phyloP scores from a whole-genome alignment of 2,329 filamentous ascomycete genomes.

The Trichoderma sp. region DNA sequence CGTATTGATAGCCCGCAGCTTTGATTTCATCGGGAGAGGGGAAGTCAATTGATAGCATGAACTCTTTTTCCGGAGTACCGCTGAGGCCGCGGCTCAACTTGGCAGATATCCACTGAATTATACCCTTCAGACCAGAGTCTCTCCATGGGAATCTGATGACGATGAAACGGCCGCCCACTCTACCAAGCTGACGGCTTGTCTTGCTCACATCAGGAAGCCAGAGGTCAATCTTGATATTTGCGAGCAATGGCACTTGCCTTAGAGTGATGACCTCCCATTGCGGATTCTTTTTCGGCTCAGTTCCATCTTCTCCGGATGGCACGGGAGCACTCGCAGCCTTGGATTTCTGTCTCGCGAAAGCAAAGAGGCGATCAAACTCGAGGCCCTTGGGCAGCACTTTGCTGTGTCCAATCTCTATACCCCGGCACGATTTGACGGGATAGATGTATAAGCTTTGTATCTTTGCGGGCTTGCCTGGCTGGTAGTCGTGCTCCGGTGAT shows the following conservation, averaged over 20 bases:
- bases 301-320: constrained; percentile 43
- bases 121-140: constrained; percentile 50
- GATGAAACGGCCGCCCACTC: constrained; percentile 59
- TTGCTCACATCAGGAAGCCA: constrained; percentile 68
- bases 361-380: constrained; percentile 79
- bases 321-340: constrained; percentile 25
- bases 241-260: constrained; percentile 68
- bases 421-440: constrained; percentile 79
- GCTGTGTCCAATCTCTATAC: constrained; percentile 69
- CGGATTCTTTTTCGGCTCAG: neutral
- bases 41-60: constrained; percentile 65
- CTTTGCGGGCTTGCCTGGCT: constrained; percentile 27
- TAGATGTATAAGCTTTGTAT: constrained; percentile 73
- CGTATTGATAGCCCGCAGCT: constrained; percentile 58
- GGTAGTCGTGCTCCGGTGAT: constrained; percentile 27
- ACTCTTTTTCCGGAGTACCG: constrained; percentile 60
- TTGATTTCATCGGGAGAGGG: constrained; percentile 60
- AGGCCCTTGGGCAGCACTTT: constrained; percentile 69
- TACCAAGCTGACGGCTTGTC: constrained; percentile 51
- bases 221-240: constrained; percentile 66
- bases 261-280: constrained; percentile 73
- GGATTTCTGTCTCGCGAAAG: constrained; percentile 64
- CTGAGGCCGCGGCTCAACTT: constrained; percentile 52
- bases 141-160: constrained; percentile 67
- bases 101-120: constrained; percentile 47